Conservation (phyloP, 805 yeast genomes). For the Candida anglica region DNA sequence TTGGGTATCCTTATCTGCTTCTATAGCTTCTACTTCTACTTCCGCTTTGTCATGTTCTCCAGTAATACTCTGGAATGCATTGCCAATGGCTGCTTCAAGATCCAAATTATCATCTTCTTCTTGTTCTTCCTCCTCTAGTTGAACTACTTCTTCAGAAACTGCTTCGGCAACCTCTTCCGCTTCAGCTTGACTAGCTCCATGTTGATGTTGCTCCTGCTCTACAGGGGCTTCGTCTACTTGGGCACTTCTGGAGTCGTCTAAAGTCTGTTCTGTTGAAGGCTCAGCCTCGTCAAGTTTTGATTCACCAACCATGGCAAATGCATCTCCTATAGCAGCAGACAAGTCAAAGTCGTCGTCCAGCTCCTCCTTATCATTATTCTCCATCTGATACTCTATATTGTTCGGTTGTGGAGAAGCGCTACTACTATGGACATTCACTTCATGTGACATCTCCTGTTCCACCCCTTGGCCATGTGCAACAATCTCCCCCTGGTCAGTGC, state of each 20-base stretch:
- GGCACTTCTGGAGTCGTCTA: no score
- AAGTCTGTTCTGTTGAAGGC: neutral
- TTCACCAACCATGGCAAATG: slow-evolving; percentile 5
- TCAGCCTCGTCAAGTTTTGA: neutral
- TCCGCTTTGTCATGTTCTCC: slow-evolving; percentile 1
- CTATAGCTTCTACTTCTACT: no score
- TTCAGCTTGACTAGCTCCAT: neutral
- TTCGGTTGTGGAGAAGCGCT: neutral
- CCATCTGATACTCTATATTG: no score
- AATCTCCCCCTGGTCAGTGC: neutral
- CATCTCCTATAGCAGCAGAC: slow-evolving; percentile 12
- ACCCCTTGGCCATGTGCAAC: neutral
- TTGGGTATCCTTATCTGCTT: neutral
- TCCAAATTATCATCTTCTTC: slow-evolving; percentile 5
- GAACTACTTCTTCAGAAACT: slow-evolving; percentile 1
- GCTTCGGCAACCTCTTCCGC: neutral
- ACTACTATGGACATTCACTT: neutral
- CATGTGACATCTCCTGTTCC: neutral
- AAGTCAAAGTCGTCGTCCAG: slow-evolving; percentile 7
- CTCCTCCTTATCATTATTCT: slow-evolving; percentile 3
- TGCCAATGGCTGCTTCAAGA: slow-evolving; percentile 11
- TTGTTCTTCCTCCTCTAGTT: neutral
- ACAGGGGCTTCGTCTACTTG: no score
- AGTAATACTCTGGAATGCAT: slow-evolving; percentile 7
- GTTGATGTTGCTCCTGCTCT: slow-evolving; percentile 1